Base-by-base conservation (phyloP, 306 rosid species). In the Cercis canadensis region DNA sequence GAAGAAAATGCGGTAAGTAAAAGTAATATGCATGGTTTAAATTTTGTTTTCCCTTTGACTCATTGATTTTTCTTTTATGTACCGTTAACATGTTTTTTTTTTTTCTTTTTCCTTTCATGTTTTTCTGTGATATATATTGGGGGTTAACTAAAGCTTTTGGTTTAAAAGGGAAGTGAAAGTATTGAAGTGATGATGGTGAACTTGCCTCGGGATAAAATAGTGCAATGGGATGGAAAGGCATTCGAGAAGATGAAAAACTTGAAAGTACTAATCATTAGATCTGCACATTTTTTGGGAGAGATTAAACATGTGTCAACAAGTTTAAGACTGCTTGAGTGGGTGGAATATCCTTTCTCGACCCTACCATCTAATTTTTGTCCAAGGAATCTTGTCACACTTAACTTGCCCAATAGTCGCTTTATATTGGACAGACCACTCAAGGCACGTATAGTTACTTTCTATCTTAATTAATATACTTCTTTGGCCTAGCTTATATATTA, bases 161-260 rank as follows among this genome's bases (percentile, higher is more conserved):
- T 11, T 39, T 45, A 37, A 8, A 70, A 69, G 75, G 67, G 57
- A 45, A 31, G 49, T 33, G 49, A 57, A 18, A 39, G 37, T 24
- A 52, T 67, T 51, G 72, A 67, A 67, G 61, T 40, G 45, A 51
- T 67, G 32, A 57, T 70, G 57, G 45, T 70, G 66, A 57, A 32
- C 37, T 6, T 24, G 29, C 29, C 29, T 24, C 29, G 29, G 29
- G 29, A 24, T 24, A 24, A 3, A 24, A 24, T 3, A 3, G 1
- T 57, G 21, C 16, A 58, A 37, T 58, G 43, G 17, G 55, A 57
- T 40, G 56, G 39, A 9, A 46, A 57, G 51, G 67, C 58, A 47
- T 70, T 70, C 49, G 56, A 58, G 31, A 45, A 57, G 65, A 45
- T 70, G 75, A 58, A 45, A 45, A 45, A 11, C 47, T 45, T 70